Base-by-base conservation (phyloP, 805 yeast species). In the Cyberlindnera saturnus region DNA sequence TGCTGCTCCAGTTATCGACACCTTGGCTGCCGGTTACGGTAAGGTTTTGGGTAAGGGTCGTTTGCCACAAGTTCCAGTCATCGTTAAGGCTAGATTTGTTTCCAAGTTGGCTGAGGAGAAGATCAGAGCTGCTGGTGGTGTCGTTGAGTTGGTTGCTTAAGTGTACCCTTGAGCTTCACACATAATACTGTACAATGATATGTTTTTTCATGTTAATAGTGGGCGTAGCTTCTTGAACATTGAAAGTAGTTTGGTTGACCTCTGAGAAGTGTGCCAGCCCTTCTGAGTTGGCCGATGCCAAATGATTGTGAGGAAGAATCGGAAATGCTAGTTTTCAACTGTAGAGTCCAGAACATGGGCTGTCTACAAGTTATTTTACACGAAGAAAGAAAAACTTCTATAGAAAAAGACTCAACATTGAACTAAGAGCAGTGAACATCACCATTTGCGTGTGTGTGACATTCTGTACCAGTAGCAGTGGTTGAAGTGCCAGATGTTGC, bases 51-150 rank as follows among this genome's bases (percentile, higher is more conserved):
- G 97, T 77, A 93, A 93, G 82, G 99, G 99, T 75, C 81, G 86
- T 74, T 79, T 93, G 67, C 99, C 99, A 75, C 67, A 85, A 62
- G 97, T 90, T 64, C 99, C 99, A 71, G 95, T 93, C 72, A 89
- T 93, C 65, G 98, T 93, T 72, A 91, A 87, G 79, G 99, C 99
- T 63, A 91, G 99, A 86, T 93, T 84, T 71, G 99, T 93, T 65
- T 89, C 97, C 65, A 85, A 90, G 79, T 84, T 89, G 71, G 99
- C 99, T 71, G 99, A 93, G 84, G 90, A 93, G 81, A 93, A 91
- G 83, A 93, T 93, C 82, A 88, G 86, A 82, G 98, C 95, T 71
- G 99, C 84, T 71, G 99, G 99, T 79, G 99, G 99, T 86, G 99
- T 86, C 70, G 95, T 93, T 74, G 99, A 93, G 82, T 86, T 93